Evolutionary conservation across 2,329 filamentous ascomycete species (phyloP).

Genomic region (Trichoderma polysporum): DNA sequence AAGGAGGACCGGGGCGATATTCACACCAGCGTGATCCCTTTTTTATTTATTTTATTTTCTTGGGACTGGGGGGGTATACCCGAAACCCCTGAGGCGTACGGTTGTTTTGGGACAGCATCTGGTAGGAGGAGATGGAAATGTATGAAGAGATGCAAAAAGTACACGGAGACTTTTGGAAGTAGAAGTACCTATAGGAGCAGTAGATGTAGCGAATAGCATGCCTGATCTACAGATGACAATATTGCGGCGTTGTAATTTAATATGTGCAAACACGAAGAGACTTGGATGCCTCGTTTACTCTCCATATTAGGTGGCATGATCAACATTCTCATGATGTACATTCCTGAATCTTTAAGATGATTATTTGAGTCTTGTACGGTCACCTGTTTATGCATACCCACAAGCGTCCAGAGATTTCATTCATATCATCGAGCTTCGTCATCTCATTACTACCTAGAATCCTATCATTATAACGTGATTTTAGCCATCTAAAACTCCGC

Average conservation of each 20-base stretch:
- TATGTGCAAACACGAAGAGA: not conserved
- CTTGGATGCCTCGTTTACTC: not conserved
- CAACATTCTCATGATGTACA: not conserved
- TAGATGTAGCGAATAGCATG: slow-evolving; percentile 23
- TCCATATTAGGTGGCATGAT: not conserved
- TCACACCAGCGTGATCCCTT: slow-evolving; percentile 28
- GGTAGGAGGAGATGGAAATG: slow-evolving; percentile 5
- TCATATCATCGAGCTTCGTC: not conserved
- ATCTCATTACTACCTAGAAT: not conserved
- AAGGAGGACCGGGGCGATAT: slow-evolving; percentile 25
- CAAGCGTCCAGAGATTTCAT: not conserved
- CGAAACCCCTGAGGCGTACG: slow-evolving; percentile 23
- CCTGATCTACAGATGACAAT: slow-evolving; percentile 4
- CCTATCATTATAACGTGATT: not conserved
- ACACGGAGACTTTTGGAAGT: slow-evolving; percentile 5
- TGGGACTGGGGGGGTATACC: slow-evolving; percentile 24
- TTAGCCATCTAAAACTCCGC: not conserved
- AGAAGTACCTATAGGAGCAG: not conserved
- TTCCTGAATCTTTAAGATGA: not conserved
- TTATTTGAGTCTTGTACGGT: not conserved
- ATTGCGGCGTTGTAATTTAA: not conserved
- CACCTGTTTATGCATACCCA: not conserved
- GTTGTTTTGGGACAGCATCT: slow-evolving; percentile 23
- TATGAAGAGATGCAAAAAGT: slow-evolving; percentile 16
- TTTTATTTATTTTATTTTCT: slow-evolving; percentile 25